Base-by-base conservation (phyloP, 139 green algal species). In the Volvox africanus region DNA sequence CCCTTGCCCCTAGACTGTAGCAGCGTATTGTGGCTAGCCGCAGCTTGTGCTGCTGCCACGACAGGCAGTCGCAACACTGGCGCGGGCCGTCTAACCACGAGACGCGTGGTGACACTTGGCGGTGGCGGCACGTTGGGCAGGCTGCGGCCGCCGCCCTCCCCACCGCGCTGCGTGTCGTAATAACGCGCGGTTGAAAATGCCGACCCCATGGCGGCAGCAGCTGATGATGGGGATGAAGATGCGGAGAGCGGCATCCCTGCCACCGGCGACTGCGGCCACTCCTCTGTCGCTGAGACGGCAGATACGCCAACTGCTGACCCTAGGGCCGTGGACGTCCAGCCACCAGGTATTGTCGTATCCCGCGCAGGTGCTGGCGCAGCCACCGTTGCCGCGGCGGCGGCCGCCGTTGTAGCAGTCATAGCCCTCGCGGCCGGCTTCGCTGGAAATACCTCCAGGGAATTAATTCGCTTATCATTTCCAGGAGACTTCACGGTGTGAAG, bases 31-130 rank as follows among this genome's bases (percentile, higher is more conserved):
- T 65, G 55, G 35, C 67, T 81, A 28, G 35, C 75, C 30, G 76
- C 68, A 14, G 69, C 85, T 33, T 89, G 85, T 36, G 83, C n/a
- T n/a, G 83, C 83, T 22, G n/a, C 28, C 28, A 89, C 85, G 19
- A 89, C 69, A 0, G 85, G 85, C 36, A 89, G 85, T 13, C 85
- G 69, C 69, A 89, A 71, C 37, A 89, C 85, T 19, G 69, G 85
- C n/a, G 85, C 85, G 1, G 85, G 33, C 18, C 69, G 37, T 50
- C 68, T 36, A 12, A 89, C n/a, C 11, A 89, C 85, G 9, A 89
- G 37, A 19, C 85, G 85, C 26, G 85, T 89, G 2, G 68, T 68
- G 65, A 80, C 26, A 0, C 28, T 67, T 12, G 83, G 83, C 83
- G 85, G 69, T n/a, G 85, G 69, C 44, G 69, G 69, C 5, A 89